phyloP scores from a whole-genome alignment of 441 rosid species.

The Rhodomyrtus psidioides region DNA sequence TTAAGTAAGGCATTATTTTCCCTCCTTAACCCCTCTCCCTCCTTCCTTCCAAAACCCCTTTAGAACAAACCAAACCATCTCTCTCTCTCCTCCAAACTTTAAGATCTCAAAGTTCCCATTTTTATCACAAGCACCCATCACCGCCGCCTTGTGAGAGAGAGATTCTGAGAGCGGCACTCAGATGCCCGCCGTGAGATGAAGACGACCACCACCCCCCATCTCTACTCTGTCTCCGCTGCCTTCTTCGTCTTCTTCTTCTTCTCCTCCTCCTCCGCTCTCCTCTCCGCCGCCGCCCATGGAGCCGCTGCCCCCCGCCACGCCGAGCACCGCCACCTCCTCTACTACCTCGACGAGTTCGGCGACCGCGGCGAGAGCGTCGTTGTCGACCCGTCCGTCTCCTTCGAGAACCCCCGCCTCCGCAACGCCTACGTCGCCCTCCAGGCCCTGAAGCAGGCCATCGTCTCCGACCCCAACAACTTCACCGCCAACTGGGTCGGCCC shows the following conservation, averaged over 20 bases:
- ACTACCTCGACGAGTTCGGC: conserved; percentile 71
- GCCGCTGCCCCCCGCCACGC: conserved; percentile 33
- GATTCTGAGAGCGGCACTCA: neutral
- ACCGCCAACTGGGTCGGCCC: conserved; percentile 79
- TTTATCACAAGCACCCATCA: neutral
- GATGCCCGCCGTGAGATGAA: neutral
- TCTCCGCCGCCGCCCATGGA: conserved; percentile 28
- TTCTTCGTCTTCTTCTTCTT: conserved; percentile 1
- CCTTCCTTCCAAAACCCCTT: neutral
- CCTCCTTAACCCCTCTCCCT: neutral
- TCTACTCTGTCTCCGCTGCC: neutral
- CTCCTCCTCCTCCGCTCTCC: conserved; percentile 14
- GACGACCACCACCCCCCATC: neutral
- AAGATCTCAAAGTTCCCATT: neutral
- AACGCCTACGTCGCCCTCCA: conserved; percentile 85
- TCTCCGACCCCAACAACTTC: conserved; percentile 71
- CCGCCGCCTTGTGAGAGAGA: neutral
- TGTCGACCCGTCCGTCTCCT: conserved; percentile 67
- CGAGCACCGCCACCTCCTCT: conserved; percentile 53
- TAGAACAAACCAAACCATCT: neutral
- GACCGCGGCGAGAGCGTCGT: conserved; percentile 68
- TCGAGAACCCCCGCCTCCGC: conserved; percentile 52
- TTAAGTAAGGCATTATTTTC: neutral
- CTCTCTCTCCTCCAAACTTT: neutral
- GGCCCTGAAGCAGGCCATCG: conserved; percentile 85